phyloP scores from a whole-genome alignment of 139 green algal genomes.

The Chlorella sp. region DNA sequence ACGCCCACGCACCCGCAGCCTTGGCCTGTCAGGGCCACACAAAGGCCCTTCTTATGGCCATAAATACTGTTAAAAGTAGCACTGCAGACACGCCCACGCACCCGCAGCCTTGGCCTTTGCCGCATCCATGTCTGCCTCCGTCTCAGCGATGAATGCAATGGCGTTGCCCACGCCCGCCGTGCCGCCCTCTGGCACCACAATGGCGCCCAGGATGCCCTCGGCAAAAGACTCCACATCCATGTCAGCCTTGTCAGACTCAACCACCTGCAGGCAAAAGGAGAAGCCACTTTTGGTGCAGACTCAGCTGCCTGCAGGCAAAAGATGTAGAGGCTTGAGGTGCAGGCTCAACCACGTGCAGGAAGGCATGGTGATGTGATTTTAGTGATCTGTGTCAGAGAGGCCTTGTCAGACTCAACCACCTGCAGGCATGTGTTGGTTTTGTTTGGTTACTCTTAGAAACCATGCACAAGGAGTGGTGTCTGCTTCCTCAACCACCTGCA shows the following conservation, averaged over 20 bases:
- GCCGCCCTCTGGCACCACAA: constrained; percentile 87
- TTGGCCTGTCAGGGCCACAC: too few species aligned
- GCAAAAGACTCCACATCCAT: constrained; percentile 99
- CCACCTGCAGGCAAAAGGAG: background rate
- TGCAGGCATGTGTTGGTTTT: too few species aligned
- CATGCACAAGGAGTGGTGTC: too few species aligned
- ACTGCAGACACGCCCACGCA: background rate
- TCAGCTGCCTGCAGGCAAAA: constrained; percentile 31
- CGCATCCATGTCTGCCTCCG: constrained; percentile 91
- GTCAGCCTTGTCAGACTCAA: constrained; percentile 94
- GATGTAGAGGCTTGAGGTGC: too few species aligned
- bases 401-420: background rate
- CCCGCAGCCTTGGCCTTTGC: constrained; percentile 88
- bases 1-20: too few species aligned
- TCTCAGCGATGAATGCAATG: constrained; percentile 97
- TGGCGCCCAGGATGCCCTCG: constrained; percentile 88
- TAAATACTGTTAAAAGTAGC: too few species aligned
- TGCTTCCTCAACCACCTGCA: too few species aligned
- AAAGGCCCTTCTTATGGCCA: too few species aligned
- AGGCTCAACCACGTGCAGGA: constrained; percentile 43
- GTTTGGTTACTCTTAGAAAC: too few species aligned
- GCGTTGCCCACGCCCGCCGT: constrained; percentile 88
- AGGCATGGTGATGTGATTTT: too few species aligned
- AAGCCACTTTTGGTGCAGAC: too few species aligned
- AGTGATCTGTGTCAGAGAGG: background rate